A percentile compares a stretch with the other conserved stretches of the same genome.
Conservation (phyloP, 2,329 filamentous ascomycete genomes). For the Plenodomus biglobosus region DNA sequence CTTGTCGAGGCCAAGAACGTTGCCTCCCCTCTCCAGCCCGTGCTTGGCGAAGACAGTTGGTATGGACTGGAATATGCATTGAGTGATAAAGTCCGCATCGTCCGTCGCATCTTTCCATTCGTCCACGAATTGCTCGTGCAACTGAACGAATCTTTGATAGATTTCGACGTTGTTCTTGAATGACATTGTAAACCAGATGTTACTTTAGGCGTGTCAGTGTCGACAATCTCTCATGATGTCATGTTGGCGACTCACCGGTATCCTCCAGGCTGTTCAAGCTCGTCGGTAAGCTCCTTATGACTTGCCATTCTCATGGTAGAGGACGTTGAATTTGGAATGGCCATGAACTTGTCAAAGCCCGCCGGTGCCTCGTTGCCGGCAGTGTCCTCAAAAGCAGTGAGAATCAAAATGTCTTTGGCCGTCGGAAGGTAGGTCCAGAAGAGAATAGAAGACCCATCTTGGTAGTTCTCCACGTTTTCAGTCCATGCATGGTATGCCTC, state of each 20-base stretch:
- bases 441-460: slow-evolving; percentile 22
- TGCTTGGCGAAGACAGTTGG: slow-evolving; percentile 20
- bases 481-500: slow-evolving; percentile 24
- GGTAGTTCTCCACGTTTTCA: slow-evolving; percentile 27
- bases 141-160: slow-evolving; percentile 22
- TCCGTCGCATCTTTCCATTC: slow-evolving; percentile 13
- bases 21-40: slow-evolving; percentile 24
- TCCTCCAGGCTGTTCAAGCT: slow-evolving; percentile 27
- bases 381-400: slow-evolving; percentile 24
- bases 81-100: slow-evolving; percentile 25
- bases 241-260: slow-evolving; percentile 16
- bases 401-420: slow-evolving; percentile 19
- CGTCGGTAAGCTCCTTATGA: slow-evolving; percentile 26
- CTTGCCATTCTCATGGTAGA: slow-evolving; percentile 23
- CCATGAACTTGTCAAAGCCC: slow-evolving; percentile 24
- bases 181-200: slow-evolving; percentile 29
- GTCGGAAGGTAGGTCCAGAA: slow-evolving; percentile 27
- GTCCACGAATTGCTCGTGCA: slow-evolving; percentile 21
- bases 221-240: no score
- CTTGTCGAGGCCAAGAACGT: slow-evolving; percentile 28
- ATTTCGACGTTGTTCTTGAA: slow-evolving; percentile 24
- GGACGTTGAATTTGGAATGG: slow-evolving; percentile 12
- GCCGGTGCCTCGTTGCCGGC: slow-evolving; percentile 19
- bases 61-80: slow-evolving; percentile 29
- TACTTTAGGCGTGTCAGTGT: slow-evolving; percentile 10